Conservation (phyloP, 177 flowering plant genomes). For the Tripterygium wilfordii region DNA sequence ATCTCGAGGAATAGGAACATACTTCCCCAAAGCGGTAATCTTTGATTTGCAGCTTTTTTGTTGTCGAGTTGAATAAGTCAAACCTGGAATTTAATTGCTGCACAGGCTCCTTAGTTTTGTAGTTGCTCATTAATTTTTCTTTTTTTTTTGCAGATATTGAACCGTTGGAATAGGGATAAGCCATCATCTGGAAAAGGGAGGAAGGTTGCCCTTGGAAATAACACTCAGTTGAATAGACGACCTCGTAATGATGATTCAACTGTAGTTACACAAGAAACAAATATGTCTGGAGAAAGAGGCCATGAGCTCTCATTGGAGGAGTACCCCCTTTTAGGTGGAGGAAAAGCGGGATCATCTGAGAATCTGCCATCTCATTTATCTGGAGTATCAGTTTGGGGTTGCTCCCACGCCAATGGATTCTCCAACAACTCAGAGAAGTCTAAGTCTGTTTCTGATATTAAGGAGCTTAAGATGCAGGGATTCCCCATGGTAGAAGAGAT, state of each 20-base stretch:
- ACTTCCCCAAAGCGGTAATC: constrained; percentile 25
- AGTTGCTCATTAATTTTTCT: not conserved
- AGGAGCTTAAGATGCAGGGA: not conserved
- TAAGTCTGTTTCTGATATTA: constrained; percentile 16
- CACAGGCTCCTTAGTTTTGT: not conserved
- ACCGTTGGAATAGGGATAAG: constrained; percentile 7
- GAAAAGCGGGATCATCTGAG: constrained; percentile 6
- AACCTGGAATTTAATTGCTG: not conserved
- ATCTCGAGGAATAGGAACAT: constrained; percentile 29
- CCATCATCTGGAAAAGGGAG: constrained; percentile 8
- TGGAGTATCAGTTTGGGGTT: not conserved
- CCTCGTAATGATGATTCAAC: constrained; percentile 3
- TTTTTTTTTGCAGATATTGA: constrained; percentile 21
- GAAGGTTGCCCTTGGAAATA: constrained; percentile 7
- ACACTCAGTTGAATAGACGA: constrained; percentile 7
- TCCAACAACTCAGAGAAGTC: constrained; percentile 1
- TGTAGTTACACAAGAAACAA: not conserved
- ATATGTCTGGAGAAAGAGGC: constrained; percentile 3
- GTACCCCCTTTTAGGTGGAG: constrained; percentile 10
- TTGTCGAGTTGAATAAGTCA: not conserved
- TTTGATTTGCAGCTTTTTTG: not conserved
- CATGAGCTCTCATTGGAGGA: constrained; percentile 7
- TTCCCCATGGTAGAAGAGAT: not conserved
- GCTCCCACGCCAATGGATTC: constrained; percentile 7
- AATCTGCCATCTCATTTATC: not conserved